Evolutionary conservation across 177 flowering plant species (phyloP), one percentile per base, ranked within the genome.

Genomic region (Telopea speciosissima): DNA sequence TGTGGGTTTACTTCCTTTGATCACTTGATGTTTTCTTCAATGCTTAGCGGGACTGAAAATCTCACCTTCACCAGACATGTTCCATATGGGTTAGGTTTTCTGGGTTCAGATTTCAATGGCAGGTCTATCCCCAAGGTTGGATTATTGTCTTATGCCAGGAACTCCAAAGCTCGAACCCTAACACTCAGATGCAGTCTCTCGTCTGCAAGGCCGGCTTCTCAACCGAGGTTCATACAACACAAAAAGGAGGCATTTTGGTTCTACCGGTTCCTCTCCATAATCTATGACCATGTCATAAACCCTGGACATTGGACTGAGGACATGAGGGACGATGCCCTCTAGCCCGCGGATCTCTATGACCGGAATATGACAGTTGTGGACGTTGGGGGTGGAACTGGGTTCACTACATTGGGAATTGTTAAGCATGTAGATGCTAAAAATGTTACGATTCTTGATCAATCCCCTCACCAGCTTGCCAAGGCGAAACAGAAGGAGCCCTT

Each of bases 231-330:
- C 80, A 94, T 92, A 26, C 99, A 95, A 75, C 90, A 95, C 85
- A 95, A 95, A 76, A 82, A 95, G 63, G 97, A 93, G 85, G 99
- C 97, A 0, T 95, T 92, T 74, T 93, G 92, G 99, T 93, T 91
- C 78, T 95, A 95, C 42, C 83, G 98, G 69, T 93, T 91, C 62
- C 80, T 95, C 17, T 92, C 99, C 1, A 87, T 93, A 54, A 86
- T 93, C 40, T 91, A 93, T 77, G 99, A 93, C 77, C 93, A 89
- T 74, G 74, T 89, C 40, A 85, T 89, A 70, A 92, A 90, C 76
- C 96, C 94, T 60, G 90, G 89, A 52, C 97, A 90, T 73, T 91
- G 99, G 98, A 96, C 95, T 66, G 99, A 96, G 83, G 97, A 91
- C 60, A 96, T 96, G 97, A 83, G 99, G 72, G 96, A 93, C 62